Conservation (phyloP, 768 basidiomycete genomes). For the Asterophora lycoperdoides region DNA sequence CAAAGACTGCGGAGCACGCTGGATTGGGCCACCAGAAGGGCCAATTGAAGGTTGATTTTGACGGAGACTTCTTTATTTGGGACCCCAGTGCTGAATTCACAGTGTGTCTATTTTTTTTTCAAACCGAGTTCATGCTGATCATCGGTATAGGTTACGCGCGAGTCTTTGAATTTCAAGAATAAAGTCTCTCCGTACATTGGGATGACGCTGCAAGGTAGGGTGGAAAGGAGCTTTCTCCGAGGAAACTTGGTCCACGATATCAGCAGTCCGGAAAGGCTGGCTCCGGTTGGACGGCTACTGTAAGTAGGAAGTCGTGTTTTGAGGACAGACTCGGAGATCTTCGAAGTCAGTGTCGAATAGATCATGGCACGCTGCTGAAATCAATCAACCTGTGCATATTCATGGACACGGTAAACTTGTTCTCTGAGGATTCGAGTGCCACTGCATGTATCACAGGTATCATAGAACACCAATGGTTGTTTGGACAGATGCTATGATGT, state of each 20-base stretch:
- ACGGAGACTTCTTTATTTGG: constrained; percentile 88
- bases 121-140: neutral
- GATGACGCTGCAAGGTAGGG: constrained; percentile 60
- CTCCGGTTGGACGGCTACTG: constrained; percentile 36
- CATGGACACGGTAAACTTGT: too few relatives aligned
- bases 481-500: too few relatives aligned
- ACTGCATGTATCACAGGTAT: too few relatives aligned
- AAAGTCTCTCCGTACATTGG: constrained; percentile 91
- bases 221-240: constrained; percentile 75
- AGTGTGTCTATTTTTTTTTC: constrained; percentile 24
- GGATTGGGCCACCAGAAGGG: constrained; percentile 72
- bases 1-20: constrained; percentile 74
- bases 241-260: constrained; percentile 64
- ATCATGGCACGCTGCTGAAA: too few relatives aligned
- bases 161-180: constrained; percentile 84
- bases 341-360: too few relatives aligned
- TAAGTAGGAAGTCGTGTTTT: too few relatives aligned
- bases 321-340: too few relatives aligned
- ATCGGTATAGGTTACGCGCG: constrained; percentile 59
- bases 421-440: too few relatives aligned
- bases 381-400: too few relatives aligned
- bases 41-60: constrained; percentile 62
- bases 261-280: constrained; percentile 24
- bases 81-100: constrained; percentile 54
- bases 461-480: too few relatives aligned